phyloP scores from a whole-genome alignment of 78 protist species.

The Trichosphaerium sp. region DNA sequence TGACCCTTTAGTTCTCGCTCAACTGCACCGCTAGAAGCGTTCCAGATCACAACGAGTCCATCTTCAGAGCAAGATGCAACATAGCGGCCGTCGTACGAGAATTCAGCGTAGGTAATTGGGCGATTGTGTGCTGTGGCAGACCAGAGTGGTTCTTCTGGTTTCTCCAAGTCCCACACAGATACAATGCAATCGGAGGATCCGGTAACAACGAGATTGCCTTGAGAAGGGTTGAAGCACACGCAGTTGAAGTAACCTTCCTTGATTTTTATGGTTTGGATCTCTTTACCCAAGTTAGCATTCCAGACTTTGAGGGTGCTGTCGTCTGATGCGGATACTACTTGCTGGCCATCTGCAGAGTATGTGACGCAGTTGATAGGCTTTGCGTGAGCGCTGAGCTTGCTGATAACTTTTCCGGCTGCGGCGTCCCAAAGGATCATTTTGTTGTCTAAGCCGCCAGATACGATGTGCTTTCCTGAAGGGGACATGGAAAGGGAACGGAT shows the following conservation, averaged over 20 bases:
- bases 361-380: slow-evolving; percentile 25
- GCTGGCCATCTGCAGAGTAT: slow-evolving; percentile 21
- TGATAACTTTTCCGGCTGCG: background rate
- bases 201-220: slow-evolving; percentile 5
- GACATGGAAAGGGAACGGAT: background rate
- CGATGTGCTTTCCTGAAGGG: background rate
- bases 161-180: slow-evolving; percentile 7
- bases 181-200: slow-evolving; percentile 36
- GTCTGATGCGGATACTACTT: slow-evolving; percentile 31
- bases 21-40: background rate
- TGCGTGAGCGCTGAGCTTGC: slow-evolving; percentile 13
- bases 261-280: background rate
- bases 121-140: slow-evolving; percentile 19
- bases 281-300: slow-evolving; percentile 2
- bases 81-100: background rate
- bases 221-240: background rate
- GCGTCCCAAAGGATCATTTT: slow-evolving; percentile 5
- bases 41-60: slow-evolving; percentile 10
- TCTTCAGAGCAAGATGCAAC: slow-evolving; percentile 41
- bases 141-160: background rate
- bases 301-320: slow-evolving; percentile 46
- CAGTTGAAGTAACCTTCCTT: background rate
- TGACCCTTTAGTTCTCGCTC: background rate
- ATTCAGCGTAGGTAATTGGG: slow-evolving; percentile 7
- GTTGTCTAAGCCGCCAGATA: background rate